A percentile compares a stretch with the other conserved stretches of the same genome.
phyloP scores from a whole-genome alignment of 306 rosid species.

The Inga leiocalycina region DNA sequence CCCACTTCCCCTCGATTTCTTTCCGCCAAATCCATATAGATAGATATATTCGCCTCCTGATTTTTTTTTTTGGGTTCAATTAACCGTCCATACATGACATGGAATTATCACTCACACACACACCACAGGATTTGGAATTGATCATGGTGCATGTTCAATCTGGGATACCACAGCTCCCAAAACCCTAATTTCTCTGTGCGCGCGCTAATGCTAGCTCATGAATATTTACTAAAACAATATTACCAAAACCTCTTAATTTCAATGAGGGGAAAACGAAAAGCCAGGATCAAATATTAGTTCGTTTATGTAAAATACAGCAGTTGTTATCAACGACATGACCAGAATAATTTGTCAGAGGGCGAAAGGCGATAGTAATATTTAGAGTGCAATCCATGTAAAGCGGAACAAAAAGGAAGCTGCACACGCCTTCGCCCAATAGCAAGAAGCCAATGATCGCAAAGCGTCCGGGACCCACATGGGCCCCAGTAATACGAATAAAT shows the following conservation, averaged over 20 bases:
- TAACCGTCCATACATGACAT: not conserved
- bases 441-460: not conserved
- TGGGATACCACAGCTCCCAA: too few species aligned
- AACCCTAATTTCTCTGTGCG: too few species aligned
- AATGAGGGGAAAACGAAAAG: too few species aligned
- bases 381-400: not conserved
- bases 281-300: too few species aligned
- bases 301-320: too few species aligned
- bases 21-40: not conserved
- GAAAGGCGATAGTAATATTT: not conserved
- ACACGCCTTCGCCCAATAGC: not conserved
- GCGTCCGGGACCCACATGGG: conserved; percentile 25
- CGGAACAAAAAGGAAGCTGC: not conserved
- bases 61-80: not conserved
- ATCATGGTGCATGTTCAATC: not conserved
- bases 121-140: not conserved
- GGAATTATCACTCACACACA: not conserved
- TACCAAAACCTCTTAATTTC: too few species aligned
- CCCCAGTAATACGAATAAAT: conserved; percentile 42
- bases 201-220: too few species aligned
- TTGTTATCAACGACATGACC: too few species aligned
- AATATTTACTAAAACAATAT: too few species aligned
- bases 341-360: too few species aligned
- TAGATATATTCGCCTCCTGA: not conserved
- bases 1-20: not conserved